Evolutionary conservation across 495 filamentous ascomycete species (phyloP).

Genomic region (Penicillium maclennaniae): DNA sequence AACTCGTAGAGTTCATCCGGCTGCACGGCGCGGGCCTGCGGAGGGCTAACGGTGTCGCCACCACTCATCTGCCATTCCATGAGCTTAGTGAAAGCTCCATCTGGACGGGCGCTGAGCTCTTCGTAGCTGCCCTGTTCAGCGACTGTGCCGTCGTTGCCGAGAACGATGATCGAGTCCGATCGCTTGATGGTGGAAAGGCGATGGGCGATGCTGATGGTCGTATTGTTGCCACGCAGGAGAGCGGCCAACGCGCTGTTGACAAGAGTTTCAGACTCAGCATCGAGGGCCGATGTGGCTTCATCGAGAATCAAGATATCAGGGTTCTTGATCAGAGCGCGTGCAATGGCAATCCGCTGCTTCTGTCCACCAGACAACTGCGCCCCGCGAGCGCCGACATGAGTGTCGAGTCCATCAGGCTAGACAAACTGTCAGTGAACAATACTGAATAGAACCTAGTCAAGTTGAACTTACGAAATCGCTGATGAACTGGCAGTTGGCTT

Average conservation of each 20-base stretch:
- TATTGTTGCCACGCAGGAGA: slow-evolving; percentile 80
- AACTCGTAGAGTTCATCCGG: slow-evolving; percentile 36
- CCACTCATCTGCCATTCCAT: slow-evolving; percentile 99
- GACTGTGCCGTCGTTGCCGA: slow-evolving; percentile 77
- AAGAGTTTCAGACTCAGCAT: slow-evolving; percentile 95
- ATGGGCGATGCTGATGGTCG: slow-evolving; percentile 95
- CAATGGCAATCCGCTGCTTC: slow-evolving; percentile 97
- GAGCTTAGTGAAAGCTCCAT: slow-evolving; percentile 84
- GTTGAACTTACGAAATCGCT: slow-evolving; percentile 69
- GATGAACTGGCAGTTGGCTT: slow-evolving; percentile 97
- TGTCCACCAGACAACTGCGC: slow-evolving; percentile 94
- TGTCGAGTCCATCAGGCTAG: slow-evolving; percentile 87
- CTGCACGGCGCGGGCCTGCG: slow-evolving; percentile 19
- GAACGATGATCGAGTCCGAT: slow-evolving; percentile 85
- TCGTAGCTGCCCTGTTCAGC: slow-evolving; percentile 81
- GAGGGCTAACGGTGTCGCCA: slow-evolving; percentile 51
- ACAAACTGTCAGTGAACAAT: slow-evolving; percentile 10
- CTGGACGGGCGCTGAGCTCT: slow-evolving; percentile 63
- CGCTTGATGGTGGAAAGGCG: slow-evolving; percentile 94
- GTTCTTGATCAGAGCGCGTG: slow-evolving; percentile 87
- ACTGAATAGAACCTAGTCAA: neutral
- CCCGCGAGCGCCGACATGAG: slow-evolving; percentile 85
- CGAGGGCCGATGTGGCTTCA: slow-evolving; percentile 88
- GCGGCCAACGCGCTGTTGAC: slow-evolving; percentile 84
- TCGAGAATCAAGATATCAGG: slow-evolving; percentile 96